Conservation (phyloP, 768 basidiomycete genomes). For the Trametes sanguinea region DNA sequence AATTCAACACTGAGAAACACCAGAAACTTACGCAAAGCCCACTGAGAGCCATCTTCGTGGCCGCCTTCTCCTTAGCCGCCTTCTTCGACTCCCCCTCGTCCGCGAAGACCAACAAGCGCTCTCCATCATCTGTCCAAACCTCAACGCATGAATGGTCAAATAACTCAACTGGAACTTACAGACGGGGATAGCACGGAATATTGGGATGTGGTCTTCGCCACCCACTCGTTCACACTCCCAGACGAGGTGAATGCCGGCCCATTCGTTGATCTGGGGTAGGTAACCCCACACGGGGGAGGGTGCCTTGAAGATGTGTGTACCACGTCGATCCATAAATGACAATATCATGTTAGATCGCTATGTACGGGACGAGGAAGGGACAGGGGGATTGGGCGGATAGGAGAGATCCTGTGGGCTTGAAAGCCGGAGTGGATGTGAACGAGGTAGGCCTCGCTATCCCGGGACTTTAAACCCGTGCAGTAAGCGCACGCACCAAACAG, state of each 20-base stretch:
- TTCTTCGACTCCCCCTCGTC: constrained; percentile 24
- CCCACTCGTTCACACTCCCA: constrained; percentile 23
- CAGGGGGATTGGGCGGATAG: too few relatives aligned
- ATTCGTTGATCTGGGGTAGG: constrained; percentile 31
- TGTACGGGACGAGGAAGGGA: too few relatives aligned
- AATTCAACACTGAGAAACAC: too few relatives aligned
- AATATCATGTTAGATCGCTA: not conserved
- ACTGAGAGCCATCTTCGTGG: constrained; percentile 26
- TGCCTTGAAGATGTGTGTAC: constrained; percentile 8
- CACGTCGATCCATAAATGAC: constrained; percentile 20
- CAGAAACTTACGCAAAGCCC: constrained; percentile 27
- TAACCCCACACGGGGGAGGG: constrained; percentile 24
- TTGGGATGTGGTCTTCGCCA: constrained; percentile 24
- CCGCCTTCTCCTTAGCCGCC: constrained; percentile 28
- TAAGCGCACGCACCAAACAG: too few relatives aligned
- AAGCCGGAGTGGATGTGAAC: too few relatives aligned
- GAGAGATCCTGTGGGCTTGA: too few relatives aligned
- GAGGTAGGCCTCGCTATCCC: too few relatives aligned
- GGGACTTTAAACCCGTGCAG: too few relatives aligned
- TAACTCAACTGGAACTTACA: constrained; percentile 14
- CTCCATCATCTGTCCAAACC: constrained; percentile 18
- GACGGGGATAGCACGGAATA: constrained; percentile 25
- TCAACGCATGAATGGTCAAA: not conserved
- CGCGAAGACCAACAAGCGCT: constrained; percentile 19
- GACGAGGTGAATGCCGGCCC: constrained; percentile 11